phyloP scores from a whole-genome alignment of 2,329 filamentous ascomycete species.

The Fusarium sp. region DNA sequence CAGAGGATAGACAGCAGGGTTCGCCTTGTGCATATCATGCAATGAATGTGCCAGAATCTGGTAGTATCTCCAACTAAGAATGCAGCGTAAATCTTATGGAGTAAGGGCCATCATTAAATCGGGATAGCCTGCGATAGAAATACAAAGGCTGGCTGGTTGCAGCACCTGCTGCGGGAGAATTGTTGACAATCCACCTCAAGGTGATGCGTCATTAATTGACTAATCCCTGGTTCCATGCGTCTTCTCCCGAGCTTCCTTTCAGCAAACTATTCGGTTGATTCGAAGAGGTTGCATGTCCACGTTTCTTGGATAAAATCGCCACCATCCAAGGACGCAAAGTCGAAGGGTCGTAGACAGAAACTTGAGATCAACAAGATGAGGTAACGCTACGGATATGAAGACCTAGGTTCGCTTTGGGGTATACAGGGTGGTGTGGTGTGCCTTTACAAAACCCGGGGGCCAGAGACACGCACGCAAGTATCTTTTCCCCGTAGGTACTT shows the following conservation, averaged over 20 bases:
- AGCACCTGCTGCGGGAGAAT: constrained; percentile 1
- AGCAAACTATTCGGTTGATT: constrained; percentile 8
- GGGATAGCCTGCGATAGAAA: background rate
- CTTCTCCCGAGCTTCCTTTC: constrained; percentile 34
- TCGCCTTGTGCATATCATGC: constrained; percentile 29
- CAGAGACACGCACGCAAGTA: constrained; percentile 40
- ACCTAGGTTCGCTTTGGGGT: background rate
- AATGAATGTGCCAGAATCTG: constrained; percentile 14
- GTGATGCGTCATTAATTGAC: constrained; percentile 35
- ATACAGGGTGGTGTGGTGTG: constrained; percentile 41
- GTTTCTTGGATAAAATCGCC: constrained; percentile 25
- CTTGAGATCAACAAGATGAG: constrained; percentile 9
- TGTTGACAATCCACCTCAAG: constrained; percentile 6
- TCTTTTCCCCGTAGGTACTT: constrained; percentile 50
- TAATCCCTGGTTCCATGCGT: constrained; percentile 26
- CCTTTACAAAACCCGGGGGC: constrained; percentile 46
- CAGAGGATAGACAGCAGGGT: constrained; percentile 6
- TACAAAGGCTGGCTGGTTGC: background rate
- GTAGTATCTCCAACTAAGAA: constrained; percentile 5
- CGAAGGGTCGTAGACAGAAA: background rate
- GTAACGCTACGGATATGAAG: background rate
- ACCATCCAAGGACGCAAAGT: constrained; percentile 26
- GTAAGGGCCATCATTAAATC: constrained; percentile 3
- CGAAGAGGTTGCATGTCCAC: constrained; percentile 27
- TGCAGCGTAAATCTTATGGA: constrained; percentile 17